phyloP scores from a whole-genome alignment of 192 early-diverging fungal species.

The Entophlyctis luteolus region DNA sequence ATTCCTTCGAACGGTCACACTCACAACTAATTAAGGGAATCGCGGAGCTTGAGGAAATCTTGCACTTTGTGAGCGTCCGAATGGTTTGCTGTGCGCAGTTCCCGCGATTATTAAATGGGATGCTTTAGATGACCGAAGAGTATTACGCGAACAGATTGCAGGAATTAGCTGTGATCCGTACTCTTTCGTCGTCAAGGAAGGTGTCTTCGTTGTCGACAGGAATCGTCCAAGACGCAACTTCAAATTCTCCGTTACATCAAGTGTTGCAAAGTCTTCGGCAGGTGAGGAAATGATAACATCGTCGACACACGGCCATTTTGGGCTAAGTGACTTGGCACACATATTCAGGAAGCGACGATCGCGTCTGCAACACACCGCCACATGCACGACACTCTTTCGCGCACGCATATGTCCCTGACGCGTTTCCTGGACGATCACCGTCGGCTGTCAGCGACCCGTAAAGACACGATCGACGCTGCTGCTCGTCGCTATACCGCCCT shows the following conservation, averaged over 20 bases:
- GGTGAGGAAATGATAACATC: neutral
- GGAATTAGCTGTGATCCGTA: conserved; percentile 20
- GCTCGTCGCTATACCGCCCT: conserved; percentile 16
- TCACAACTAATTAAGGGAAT: conserved; percentile 21
- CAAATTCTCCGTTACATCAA: conserved; percentile 26
- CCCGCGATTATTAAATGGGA: neutral
- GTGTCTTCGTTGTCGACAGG: conserved; percentile 2
- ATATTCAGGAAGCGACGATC: conserved; percentile 27
- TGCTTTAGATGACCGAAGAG: conserved; percentile 29
- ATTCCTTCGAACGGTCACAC: neutral
- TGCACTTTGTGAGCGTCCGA: conserved; percentile 1
- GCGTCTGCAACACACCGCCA: conserved; percentile 30
- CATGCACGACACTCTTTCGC: conserved; percentile 20
- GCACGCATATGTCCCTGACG: conserved; percentile 14
- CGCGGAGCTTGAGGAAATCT: conserved; percentile 37
- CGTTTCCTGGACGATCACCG: conserved; percentile 29
- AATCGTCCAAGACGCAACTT: too few species aligned
- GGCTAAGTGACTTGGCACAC: neutral
- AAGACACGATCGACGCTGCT: conserved; percentile 33
- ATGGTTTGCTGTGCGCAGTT: neutral
- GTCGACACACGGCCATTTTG: too few species aligned
- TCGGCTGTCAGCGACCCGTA: conserved; percentile 15
- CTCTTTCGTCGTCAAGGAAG: neutral
- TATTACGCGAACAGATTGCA: conserved; percentile 34
- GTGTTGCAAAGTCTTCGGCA: conserved; percentile 24